Conservation (phyloP, 106 monocot genomes). For the Dendrobium nobile region DNA sequence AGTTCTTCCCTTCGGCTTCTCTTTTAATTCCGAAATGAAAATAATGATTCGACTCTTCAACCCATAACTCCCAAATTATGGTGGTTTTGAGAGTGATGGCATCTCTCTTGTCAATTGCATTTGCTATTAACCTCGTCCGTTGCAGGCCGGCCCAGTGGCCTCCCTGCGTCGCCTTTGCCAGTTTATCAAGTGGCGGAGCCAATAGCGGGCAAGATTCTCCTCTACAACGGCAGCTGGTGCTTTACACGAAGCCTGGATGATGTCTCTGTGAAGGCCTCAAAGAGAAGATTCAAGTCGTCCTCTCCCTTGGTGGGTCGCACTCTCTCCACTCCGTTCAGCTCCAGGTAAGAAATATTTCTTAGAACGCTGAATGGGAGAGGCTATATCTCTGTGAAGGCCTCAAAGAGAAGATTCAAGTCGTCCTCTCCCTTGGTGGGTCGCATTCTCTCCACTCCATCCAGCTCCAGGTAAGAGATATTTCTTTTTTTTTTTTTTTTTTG, state of each 20-base stretch:
- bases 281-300: constrained; percentile 81
- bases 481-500: too few relatives aligned
- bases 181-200: neutral
- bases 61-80: too few relatives aligned
- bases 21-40: too few relatives aligned
- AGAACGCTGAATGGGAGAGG: constrained; percentile 82
- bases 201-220: neutral
- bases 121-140: neutral
- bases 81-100: neutral
- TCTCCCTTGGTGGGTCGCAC: constrained; percentile 46
- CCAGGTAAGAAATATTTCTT: constrained; percentile 70
- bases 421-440: constrained; percentile 54
- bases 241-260: constrained; percentile 87
- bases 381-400: constrained; percentile 89
- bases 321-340: constrained; percentile 61
- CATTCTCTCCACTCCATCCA: constrained; percentile 54
- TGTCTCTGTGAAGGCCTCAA: constrained; percentile 97
- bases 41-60: too few relatives aligned
- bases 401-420: constrained; percentile 84
- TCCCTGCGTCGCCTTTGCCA: neutral
- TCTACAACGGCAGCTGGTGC: constrained; percentile 39
- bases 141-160: neutral
- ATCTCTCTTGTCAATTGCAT: neutral
- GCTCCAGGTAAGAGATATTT: constrained; percentile 79
- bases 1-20: too few relatives aligned